Conservation (phyloP, 2,329 filamentous ascomycete species). For the Stachybotrys chlorohalonatus region DNA sequence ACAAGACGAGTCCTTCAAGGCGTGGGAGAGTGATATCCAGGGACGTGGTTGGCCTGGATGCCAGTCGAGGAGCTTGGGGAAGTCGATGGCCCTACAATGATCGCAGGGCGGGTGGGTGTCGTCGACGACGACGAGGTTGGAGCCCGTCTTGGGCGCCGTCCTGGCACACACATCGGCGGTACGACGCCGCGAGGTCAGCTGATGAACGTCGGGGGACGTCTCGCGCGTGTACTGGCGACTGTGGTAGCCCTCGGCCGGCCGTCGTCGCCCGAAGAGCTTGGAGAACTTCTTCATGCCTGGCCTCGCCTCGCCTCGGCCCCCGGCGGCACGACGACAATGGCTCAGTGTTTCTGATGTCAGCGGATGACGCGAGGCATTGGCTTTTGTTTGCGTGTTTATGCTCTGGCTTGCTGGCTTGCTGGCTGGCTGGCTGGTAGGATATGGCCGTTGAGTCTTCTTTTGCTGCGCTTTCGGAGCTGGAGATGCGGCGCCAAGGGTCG, state of each 20-base stretch:
- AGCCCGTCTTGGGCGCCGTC: slow-evolving; percentile 16
- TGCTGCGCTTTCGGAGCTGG: too few relatives aligned
- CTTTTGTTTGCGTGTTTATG: neutral
- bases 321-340: neutral
- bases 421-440: too few relatives aligned
- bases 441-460: too few relatives aligned
- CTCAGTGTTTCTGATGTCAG: neutral
- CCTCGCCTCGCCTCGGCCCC: slow-evolving; percentile 5
- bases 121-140: slow-evolving; percentile 18
- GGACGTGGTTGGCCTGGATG: slow-evolving; percentile 22
- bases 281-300: slow-evolving; percentile 25
- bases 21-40: slow-evolving; percentile 26
- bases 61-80: slow-evolving; percentile 25
- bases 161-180: slow-evolving; percentile 9
- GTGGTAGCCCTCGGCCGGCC: slow-evolving; percentile 8
- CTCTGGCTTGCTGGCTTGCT: too few relatives aligned
- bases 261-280: slow-evolving; percentile 23
- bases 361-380: neutral
- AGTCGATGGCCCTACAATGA: slow-evolving; percentile 24
- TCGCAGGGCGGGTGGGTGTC: slow-evolving; percentile 18
- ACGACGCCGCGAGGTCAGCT: slow-evolving; percentile 20
- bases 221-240: slow-evolving; percentile 11
- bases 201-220: slow-evolving; percentile 21
- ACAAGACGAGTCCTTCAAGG: slow-evolving; percentile 17
- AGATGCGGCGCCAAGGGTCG: too few relatives aligned